Conservation (phyloP, 2,329 filamentous ascomycete species). For the Aspergillus sp. region DNA sequence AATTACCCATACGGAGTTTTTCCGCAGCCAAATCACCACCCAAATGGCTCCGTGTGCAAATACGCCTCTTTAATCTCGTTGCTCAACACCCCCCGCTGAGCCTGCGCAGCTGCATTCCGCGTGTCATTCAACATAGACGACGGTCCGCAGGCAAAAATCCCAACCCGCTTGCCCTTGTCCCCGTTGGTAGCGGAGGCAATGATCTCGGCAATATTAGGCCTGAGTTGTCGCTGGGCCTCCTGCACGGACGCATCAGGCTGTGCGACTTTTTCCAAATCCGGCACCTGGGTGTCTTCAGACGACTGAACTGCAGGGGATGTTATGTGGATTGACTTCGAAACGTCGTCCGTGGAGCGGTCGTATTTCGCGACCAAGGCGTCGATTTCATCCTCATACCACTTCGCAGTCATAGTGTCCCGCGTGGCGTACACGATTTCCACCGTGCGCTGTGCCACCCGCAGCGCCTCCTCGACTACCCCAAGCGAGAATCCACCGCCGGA, state of each 20-base stretch:
- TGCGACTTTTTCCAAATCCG: neutral
- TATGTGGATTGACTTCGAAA: conserved; percentile 11
- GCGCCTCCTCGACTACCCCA: conserved; percentile 37
- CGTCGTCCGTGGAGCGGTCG: conserved; percentile 2
- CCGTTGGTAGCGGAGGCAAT: conserved; percentile 9
- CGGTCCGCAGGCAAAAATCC: conserved; percentile 38
- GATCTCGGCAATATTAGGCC: conserved; percentile 26
- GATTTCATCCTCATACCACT: conserved; percentile 8
- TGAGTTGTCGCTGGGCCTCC: conserved; percentile 1
- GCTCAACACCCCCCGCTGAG: conserved; percentile 30
- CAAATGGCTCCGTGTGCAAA: conserved; percentile 42
- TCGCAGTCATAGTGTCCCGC: conserved; percentile 2
- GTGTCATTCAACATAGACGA: conserved; percentile 41
- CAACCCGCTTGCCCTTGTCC: conserved; percentile 4
- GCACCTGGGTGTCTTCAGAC: neutral
- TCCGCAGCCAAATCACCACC: no score
- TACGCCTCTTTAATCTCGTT: conserved; percentile 29
- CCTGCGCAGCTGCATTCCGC: conserved; percentile 37
- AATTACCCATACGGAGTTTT: no score
- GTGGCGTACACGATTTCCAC: conserved; percentile 10
- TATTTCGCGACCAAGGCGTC: conserved; percentile 2
- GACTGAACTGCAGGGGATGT: conserved; percentile 1
- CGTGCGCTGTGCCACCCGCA: conserved; percentile 6
- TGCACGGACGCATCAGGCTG: neutral
- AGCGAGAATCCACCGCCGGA: conserved; percentile 48